These are phyloP conservation scores for Rhizophora apiculata DNA, from an alignment of 345 rosid species.

Conservation along the genomic window DNA sequence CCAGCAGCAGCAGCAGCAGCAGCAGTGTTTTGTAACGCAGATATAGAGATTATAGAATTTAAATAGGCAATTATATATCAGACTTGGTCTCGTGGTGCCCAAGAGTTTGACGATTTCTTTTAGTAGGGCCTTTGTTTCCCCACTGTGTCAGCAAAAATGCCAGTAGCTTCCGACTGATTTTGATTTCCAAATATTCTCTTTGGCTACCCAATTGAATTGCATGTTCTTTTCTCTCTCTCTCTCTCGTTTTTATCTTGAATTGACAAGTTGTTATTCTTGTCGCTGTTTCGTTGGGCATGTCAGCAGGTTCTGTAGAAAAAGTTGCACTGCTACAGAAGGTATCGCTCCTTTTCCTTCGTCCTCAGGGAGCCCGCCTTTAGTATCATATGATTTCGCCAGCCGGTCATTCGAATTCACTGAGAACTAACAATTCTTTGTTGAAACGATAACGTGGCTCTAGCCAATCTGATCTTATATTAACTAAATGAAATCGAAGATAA, in stretches of 20 bases:
- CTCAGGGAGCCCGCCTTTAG: background rate
- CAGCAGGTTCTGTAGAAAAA: conserved; percentile 38
- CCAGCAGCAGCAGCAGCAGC: no score
- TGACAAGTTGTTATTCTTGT: conserved; percentile 39
- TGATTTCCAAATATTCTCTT: background rate
- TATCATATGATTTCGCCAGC: no score
- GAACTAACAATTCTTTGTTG: no score
- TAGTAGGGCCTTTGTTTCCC: conserved; percentile 5
- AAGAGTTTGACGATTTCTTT: conserved; percentile 1
- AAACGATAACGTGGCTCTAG: no score
- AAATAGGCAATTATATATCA: background rate
- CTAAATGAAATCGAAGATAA: no score
- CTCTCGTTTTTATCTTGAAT: conserved; percentile 17
- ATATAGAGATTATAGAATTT: background rate
- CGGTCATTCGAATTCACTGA: no score
- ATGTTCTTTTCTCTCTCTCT: background rate
- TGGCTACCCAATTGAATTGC: no score
- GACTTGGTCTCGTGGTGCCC: conserved; percentile 13
- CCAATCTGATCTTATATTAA: no score
- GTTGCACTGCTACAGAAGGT: conserved; percentile 38
- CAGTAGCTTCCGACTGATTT: background rate
- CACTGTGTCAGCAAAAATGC: conserved; percentile 1
- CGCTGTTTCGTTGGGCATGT: conserved; percentile 43
- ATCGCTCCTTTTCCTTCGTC: background rate
- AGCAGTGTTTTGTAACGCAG: no score